Conservation (phyloP, 73 alveolate species). For the Paramecium sonneborni region DNA sequence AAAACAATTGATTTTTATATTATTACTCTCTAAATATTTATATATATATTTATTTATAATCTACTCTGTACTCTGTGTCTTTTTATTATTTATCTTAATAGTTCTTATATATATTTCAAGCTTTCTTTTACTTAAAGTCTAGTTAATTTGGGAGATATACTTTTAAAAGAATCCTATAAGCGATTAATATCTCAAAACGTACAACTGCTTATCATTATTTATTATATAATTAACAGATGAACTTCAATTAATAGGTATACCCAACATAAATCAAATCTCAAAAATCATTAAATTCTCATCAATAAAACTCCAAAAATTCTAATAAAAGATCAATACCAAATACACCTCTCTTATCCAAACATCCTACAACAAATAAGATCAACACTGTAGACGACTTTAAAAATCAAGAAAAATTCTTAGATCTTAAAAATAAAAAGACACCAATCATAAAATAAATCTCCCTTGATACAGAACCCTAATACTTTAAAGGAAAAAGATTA, state of each 20-base stretch:
- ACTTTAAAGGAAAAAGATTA: neutral
- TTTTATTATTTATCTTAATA: no score
- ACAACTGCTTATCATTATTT: neutral
- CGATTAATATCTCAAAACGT: neutral
- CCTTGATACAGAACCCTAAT: neutral
- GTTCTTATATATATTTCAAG: no score
- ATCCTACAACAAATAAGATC: neutral
- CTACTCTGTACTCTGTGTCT: no score
- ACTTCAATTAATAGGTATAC: neutral
- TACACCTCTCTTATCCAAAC: neutral
- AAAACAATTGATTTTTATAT: neutral
- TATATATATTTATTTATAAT: no score
- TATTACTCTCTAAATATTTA: no score
- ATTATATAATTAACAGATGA: slow-evolving; percentile 7
- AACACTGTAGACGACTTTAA: neutral
- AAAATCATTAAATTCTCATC: neutral
- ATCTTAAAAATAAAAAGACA: neutral
- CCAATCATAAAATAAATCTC: neutral
- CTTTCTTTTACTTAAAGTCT: no score
- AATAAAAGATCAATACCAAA: neutral
- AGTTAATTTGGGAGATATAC: neutral
- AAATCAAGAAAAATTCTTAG: neutral
- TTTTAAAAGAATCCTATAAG: neutral
- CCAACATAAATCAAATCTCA: neutral
- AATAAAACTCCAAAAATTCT: neutral